Evolutionary conservation across 1,284 basidiomycete genomes (phyloP), one percentile per base, ranked within the genome.

Genomic region (Golubevia pallescens): DNA sequence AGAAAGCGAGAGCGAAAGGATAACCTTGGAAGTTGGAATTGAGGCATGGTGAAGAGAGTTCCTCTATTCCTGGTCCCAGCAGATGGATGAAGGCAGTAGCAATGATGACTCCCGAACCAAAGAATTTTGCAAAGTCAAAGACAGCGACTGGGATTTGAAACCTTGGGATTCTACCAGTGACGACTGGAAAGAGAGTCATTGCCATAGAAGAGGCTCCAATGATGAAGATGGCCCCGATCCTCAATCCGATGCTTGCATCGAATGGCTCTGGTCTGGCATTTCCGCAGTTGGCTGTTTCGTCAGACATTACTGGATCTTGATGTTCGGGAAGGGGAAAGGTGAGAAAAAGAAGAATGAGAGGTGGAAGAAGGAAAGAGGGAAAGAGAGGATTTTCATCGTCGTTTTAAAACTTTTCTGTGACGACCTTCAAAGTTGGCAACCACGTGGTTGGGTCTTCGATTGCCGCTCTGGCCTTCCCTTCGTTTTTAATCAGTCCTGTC

Each of bases 31-130:
- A 84, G n/a, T 61, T 23, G 5, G 60, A 42, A 68, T 56, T 69
- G 38, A 85, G 69, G 51, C 82, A 85, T 14, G 74, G 67, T 38
- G 69, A 71, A 0, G 63, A 55, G 1, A 85, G 68, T 61, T 72
- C 80, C 20, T 84, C 81, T n/a, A 66, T 59, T 23, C 73, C 81
- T 0, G 81, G 80, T 42, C 67, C 67, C 3, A 85, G 62, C 0
- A 38, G 63, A 60, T 88, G 88, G 51, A 88, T 87, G 68, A 88
- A 87, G 1, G 87, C 86, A 3, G 96, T 98, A 0, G 94, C 94
- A 71, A 98, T 93, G 64, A 88, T 84, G 68, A 79, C 71, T 61
- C 60, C 73, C 60, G 53, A 32, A 4, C 83, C 83, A 63, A 85
- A 85, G 74, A 77, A 85, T 57, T 80, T 84, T 61, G 70, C 70